These are phyloP conservation scores for Ogataea methanolica DNA, from an alignment of 805 yeast species.

Conservation along the genomic window DNA sequence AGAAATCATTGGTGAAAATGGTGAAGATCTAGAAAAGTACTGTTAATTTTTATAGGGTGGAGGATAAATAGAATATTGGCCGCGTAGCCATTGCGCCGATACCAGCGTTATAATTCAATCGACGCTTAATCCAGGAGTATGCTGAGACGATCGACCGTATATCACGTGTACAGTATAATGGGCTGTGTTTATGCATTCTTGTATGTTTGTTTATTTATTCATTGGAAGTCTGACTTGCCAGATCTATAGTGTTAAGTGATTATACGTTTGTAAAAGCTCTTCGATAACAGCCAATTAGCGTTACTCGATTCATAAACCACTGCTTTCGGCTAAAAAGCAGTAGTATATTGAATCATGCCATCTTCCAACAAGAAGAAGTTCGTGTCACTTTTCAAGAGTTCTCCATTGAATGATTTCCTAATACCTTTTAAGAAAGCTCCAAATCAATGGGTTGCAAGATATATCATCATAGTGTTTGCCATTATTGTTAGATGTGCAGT, in stretches of 20 bases:
- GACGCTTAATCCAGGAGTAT: too few species aligned
- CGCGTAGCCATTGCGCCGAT: too few species aligned
- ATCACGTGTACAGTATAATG: too few species aligned
- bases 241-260: too few species aligned
- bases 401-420: slow-evolving; percentile 77
- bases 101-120: too few species aligned
- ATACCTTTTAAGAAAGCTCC: slow-evolving; percentile 74
- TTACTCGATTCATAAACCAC: not conserved
- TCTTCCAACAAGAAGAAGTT: slow-evolving; percentile 13
- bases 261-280: too few species aligned
- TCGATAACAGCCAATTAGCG: not conserved
- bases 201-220: too few species aligned
- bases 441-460: slow-evolving; percentile 87
- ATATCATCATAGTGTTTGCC: slow-evolving; percentile 68
- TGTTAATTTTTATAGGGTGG: slow-evolving; percentile 6
- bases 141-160: too few species aligned
- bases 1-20: slow-evolving; percentile 30
- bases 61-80: too few species aligned
- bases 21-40: slow-evolving; percentile 26
- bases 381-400: slow-evolving; percentile 32
- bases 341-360: not conserved
- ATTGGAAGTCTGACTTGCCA: too few species aligned
- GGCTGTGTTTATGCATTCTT: too few species aligned
- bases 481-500: slow-evolving; percentile 77
- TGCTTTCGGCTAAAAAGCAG: too few species aligned